A percentile compares a stretch with the other conserved stretches of the same genome.
These are phyloP conservation scores for Amanita thiersii DNA, from an alignment of 768 basidiomycete species.

Conservation along the genomic window DNA sequence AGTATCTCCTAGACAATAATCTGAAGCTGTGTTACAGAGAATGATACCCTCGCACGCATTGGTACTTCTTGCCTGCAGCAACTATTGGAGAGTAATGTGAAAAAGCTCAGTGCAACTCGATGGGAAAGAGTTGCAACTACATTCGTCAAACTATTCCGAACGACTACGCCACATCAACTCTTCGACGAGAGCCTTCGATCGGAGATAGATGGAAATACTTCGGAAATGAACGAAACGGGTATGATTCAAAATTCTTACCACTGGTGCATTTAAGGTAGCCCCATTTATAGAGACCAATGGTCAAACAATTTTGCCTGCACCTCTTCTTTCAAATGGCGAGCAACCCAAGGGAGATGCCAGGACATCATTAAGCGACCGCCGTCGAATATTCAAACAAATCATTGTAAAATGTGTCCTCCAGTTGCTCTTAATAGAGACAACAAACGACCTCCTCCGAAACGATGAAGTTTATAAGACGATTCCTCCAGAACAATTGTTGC, in stretches of 20 bases:
- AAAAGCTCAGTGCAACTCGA: slow-evolving; percentile 70
- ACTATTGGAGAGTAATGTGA: slow-evolving; percentile 86
- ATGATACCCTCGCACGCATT: slow-evolving; percentile 94
- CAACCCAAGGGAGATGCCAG: slow-evolving; percentile 36
- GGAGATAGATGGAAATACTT: slow-evolving; percentile 57
- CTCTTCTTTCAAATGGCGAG: slow-evolving; percentile 71
- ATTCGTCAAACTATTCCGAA: slow-evolving; percentile 94
- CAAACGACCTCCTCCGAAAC: slow-evolving; percentile 90
- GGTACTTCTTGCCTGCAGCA: slow-evolving; percentile 98
- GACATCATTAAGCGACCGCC: slow-evolving; percentile 60
- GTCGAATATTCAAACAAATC: slow-evolving; percentile 93
- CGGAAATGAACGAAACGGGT: slow-evolving; percentile 49
- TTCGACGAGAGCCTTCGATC: slow-evolving; percentile 90
- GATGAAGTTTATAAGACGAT: slow-evolving; percentile 88
- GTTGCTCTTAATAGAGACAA: slow-evolving; percentile 91
- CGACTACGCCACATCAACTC: slow-evolving; percentile 93
- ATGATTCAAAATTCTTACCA: slow-evolving; percentile 1
- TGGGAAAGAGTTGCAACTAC: slow-evolving; percentile 93
- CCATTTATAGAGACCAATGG: slow-evolving; percentile 47
- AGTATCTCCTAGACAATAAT: slow-evolving; percentile 7
- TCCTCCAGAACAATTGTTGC: slow-evolving; percentile 87
- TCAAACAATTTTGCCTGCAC: slow-evolving; percentile 74
- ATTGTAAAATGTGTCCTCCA: slow-evolving; percentile 99
- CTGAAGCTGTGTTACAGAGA: slow-evolving; percentile 50
- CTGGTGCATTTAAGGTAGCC: not conserved